Conservation (phyloP, 1,284 basidiomycete species). For the Trametes hirsuta region DNA sequence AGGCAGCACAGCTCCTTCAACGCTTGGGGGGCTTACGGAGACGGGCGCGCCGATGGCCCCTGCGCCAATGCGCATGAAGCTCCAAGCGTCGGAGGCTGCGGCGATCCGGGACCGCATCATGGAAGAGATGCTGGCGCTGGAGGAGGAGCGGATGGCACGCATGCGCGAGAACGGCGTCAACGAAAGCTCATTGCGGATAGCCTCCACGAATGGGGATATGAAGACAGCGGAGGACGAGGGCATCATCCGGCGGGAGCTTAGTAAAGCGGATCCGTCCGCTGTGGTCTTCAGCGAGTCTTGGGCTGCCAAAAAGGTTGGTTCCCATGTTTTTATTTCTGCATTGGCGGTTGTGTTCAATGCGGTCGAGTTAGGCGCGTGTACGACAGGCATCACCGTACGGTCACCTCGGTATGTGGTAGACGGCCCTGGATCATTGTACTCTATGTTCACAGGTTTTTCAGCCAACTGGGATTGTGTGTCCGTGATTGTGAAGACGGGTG, state of each 20-base stretch:
- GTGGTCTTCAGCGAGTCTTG: constrained; percentile 96
- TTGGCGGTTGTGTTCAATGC: constrained; percentile 9
- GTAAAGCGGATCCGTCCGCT: constrained; percentile 96
- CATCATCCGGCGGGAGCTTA: constrained; percentile 91
- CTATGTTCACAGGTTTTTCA: constrained; percentile 28
- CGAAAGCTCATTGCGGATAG: constrained; percentile 59
- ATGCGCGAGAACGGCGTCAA: constrained; percentile 78
- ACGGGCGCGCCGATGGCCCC: constrained; percentile 24
- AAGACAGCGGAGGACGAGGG: constrained; percentile 88
- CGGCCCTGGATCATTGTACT: background rate
- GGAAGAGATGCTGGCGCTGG: constrained; percentile 97
- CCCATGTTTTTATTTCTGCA: background rate
- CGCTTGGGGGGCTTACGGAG: constrained; percentile 31
- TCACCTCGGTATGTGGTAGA: constrained; percentile 70
- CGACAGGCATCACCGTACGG: constrained; percentile 94
- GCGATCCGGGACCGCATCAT: constrained; percentile 96
- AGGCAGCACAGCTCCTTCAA: constrained; percentile 36
- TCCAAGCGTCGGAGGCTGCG: constrained; percentile 82
- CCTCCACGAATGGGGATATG: constrained; percentile 41
- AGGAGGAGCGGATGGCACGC: constrained; percentile 94
- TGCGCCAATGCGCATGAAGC: constrained; percentile 55
- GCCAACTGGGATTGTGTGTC: constrained; percentile 88
- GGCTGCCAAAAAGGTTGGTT: constrained; percentile 85
- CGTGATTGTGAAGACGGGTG: constrained; percentile 98
- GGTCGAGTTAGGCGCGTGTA: constrained; percentile 72